Conservation (phyloP, 805 yeast genomes). For the Wickerhamiella kurtzmanii region DNA sequence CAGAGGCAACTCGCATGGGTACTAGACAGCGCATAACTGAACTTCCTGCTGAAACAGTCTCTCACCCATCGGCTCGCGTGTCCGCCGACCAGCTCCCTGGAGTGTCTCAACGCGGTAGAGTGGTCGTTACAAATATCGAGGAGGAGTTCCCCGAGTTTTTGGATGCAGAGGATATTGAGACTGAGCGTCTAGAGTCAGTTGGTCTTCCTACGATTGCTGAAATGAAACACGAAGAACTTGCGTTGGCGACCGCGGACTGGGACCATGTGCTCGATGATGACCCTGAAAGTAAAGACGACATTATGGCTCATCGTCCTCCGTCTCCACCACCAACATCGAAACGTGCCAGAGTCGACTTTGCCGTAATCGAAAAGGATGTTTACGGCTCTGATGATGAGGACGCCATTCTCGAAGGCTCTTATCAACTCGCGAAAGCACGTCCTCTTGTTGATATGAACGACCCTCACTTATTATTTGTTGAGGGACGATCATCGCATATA, state of each 20-base stretch:
- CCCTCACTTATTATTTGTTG: slow-evolving; percentile 57
- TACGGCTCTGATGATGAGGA: slow-evolving; percentile 37
- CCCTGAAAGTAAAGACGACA: slow-evolving; percentile 43
- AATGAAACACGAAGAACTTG: slow-evolving; percentile 8
- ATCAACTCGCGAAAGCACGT: slow-evolving; percentile 18
- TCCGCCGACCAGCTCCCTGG: neutral
- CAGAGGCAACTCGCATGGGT: neutral
- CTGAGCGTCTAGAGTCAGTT: neutral
- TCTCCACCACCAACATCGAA: too few species aligned
- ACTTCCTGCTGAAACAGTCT: neutral
- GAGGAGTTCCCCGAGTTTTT: neutral
- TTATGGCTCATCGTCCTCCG: neutral
- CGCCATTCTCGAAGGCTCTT: slow-evolving; percentile 57
- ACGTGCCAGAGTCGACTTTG: neutral
- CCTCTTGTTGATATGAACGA: slow-evolving; percentile 72
- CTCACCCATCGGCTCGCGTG: neutral
- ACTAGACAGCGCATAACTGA: neutral
- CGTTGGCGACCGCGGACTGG: slow-evolving; percentile 22
- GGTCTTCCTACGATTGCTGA: neutral
- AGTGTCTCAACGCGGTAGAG: neutral
- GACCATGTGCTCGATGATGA: slow-evolving; percentile 36
- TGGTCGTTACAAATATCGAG: neutral
- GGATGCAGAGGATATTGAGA: neutral
- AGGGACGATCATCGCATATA: slow-evolving; percentile 35
- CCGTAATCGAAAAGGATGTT: slow-evolving; percentile 22